These are phyloP conservation scores for Nepenthes mirabilis DNA, from an alignment of 148 eudicot species.

Conservation along the genomic window DNA sequence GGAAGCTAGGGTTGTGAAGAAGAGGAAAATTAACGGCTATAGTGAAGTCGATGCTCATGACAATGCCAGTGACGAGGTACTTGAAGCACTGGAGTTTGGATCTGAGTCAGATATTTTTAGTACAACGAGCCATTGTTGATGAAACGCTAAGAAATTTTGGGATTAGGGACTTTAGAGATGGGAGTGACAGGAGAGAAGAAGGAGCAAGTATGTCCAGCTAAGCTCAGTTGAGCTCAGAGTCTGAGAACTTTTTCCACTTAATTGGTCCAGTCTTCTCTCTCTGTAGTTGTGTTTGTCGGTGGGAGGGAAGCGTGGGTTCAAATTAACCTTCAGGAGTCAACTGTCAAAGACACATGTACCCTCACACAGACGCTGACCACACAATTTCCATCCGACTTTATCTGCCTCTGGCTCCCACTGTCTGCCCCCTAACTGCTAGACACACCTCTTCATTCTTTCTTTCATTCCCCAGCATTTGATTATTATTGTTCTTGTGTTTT, in stretches of 20 bases:
- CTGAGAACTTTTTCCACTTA: background rate
- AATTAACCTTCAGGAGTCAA: conserved; percentile 3
- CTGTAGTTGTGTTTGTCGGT: background rate
- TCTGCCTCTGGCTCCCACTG: background rate
- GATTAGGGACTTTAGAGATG: background rate
- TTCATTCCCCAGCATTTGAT: background rate
- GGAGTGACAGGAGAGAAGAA: background rate
- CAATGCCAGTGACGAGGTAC: conserved; percentile 5
- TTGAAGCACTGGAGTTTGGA: background rate
- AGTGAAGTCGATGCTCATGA: background rate
- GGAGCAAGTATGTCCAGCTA: background rate
- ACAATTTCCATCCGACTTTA: background rate
- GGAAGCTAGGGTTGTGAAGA: conserved; percentile 7
- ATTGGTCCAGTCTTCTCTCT: conserved; percentile 6
- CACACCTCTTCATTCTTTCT: background rate
- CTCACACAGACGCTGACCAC: conserved; percentile 2
- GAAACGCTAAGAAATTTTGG: background rate
- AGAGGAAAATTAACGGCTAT: conserved; percentile 2
- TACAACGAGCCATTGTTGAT: background rate
- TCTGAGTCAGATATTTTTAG: background rate
- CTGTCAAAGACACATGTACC: conserved; percentile 6
- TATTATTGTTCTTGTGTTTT: background rate
- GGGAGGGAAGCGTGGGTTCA: background rate
- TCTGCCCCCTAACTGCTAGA: too few relatives aligned
- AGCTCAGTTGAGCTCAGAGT: conserved; percentile 1